phyloP scores from a whole-genome alignment of 495 filamentous ascomycete genomes.

The Penicillium bovifimosum region DNA sequence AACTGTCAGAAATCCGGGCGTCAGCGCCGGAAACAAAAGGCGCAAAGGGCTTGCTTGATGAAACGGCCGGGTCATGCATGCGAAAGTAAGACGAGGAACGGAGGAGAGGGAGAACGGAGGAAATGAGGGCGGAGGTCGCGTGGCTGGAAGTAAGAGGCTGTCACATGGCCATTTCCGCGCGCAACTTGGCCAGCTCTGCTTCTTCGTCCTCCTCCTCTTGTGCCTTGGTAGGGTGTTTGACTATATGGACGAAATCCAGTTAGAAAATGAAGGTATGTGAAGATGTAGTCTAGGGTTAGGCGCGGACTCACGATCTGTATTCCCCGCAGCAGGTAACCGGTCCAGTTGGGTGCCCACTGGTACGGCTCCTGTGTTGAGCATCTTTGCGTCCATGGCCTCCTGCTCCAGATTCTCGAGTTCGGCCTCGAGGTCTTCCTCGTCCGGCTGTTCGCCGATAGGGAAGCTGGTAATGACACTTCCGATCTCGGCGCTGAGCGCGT shows the following conservation, averaged over 20 bases:
- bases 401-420: constrained; percentile 77
- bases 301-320: constrained; percentile 61
- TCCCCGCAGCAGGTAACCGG: constrained; percentile 64
- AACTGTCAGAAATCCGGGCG: background rate
- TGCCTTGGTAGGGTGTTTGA: constrained; percentile 44
- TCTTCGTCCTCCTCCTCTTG: constrained; percentile 86
- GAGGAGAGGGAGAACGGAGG: background rate
- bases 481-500: constrained; percentile 89
- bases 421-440: constrained; percentile 80
- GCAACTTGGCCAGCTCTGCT: constrained; percentile 86
- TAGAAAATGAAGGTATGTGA: constrained; percentile 3
- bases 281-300: background rate
- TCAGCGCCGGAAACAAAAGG: background rate
- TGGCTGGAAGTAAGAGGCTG: background rate
- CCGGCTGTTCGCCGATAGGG: constrained; percentile 63
- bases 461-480: constrained; percentile 71
- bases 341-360: constrained; percentile 66
- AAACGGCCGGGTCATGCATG: constrained; percentile 8
- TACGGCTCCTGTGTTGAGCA: constrained; percentile 81
- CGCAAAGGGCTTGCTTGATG: constrained; percentile 4
- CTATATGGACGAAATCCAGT: constrained; percentile 1
- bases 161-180: constrained; percentile 94
- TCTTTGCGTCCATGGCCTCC: constrained; percentile 84
- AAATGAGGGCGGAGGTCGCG: constrained; percentile 1
- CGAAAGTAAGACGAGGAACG: background rate